phyloP scores from a whole-genome alignment of 768 basidiomycete species.

The Dentipellis sp. region DNA sequence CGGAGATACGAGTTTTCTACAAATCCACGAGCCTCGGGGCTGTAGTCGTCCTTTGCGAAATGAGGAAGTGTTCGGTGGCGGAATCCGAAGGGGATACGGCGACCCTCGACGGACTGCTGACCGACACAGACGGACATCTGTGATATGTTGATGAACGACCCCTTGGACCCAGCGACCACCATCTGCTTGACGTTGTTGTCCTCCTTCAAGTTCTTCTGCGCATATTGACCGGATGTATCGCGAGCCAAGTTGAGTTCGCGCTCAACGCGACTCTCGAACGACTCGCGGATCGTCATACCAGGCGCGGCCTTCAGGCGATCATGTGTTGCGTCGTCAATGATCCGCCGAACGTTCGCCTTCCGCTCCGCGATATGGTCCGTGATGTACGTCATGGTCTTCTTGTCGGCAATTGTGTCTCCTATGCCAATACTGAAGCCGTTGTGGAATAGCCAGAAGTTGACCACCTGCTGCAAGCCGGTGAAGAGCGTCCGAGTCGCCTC shows the following conservation, averaged over 20 bases:
- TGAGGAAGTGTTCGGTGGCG: conserved; percentile 93
- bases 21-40: conserved; percentile 95
- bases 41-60: conserved; percentile 98
- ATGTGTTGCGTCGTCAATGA: conserved; percentile 77
- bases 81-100: conserved; percentile 97
- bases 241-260: conserved; percentile 89
- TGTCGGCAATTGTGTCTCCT: conserved; percentile 95
- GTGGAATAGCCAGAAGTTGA: conserved; percentile 99
- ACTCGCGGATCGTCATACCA: conserved; percentile 99
- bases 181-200: conserved; percentile 99
- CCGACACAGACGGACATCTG: conserved; percentile 99
- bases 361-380: conserved; percentile 72
- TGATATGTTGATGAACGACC: conserved; percentile 99
- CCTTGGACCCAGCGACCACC: conserved; percentile 98
- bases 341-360: conserved; percentile 67
- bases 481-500: conserved; percentile 86
- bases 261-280: conserved; percentile 91
- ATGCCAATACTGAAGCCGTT: conserved; percentile 99
- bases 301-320: conserved; percentile 85
- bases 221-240: conserved; percentile 91
- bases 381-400: conserved; percentile 80
- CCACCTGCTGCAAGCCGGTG: conserved; percentile 88
- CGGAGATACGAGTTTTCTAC: conserved; percentile 98
- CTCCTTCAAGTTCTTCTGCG: conserved; percentile 96
- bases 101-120: conserved; percentile 96